Base-by-base conservation (phyloP, 2,329 filamentous ascomycete species). In the Penicillium hordei region DNA sequence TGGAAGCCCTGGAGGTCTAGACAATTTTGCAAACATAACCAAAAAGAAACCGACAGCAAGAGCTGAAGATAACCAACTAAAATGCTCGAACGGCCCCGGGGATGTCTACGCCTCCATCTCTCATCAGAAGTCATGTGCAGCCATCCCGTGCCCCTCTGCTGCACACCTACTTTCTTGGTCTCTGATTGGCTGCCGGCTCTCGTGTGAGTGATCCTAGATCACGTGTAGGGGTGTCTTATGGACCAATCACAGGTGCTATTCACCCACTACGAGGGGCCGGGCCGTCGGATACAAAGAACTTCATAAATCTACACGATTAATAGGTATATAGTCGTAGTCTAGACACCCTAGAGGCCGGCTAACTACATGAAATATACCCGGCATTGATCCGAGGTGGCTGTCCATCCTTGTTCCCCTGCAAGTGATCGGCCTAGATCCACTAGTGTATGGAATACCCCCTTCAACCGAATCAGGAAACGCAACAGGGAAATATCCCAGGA, bases 101-200 rank as follows among this genome's bases (percentile, higher is more conserved):
- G 63, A 63, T 60, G 15, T 60, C 57, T 49, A 52, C 45, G 52
- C 43, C 45, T 57, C 48, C 40, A 40, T 57, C 21, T 46, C 43
- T 46, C 53, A 17, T 59, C 48, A 29, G 7, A 46, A 56, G 69
- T 76, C 74, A 76, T 70, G 72, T 76, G 74, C 68, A 64, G 58
- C 53, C 58, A 68, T 73, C 74, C 73, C 73, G 72, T 75, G 73
- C 68, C 71, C 72, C 66, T 67, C 68, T 59, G 62, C 60, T 51
- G 48, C 62, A 62, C 62, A 64, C 62, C 39, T 40, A 29, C 29
- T 51, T 15, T 51, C 27, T 10, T 6, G 19, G 1, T 8, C 9
- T 42, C 49, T 72, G 64, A 75, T 75, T 75, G 69, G 72, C 45
- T 49, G 7, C 19, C 40, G 42, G 36, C n/a, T 39, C 55, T 40